Evolutionary conservation across 768 basidiomycete genomes (phyloP), one percentile per base, ranked within the genome.

Genomic region (Crucibulum laeve): DNA sequence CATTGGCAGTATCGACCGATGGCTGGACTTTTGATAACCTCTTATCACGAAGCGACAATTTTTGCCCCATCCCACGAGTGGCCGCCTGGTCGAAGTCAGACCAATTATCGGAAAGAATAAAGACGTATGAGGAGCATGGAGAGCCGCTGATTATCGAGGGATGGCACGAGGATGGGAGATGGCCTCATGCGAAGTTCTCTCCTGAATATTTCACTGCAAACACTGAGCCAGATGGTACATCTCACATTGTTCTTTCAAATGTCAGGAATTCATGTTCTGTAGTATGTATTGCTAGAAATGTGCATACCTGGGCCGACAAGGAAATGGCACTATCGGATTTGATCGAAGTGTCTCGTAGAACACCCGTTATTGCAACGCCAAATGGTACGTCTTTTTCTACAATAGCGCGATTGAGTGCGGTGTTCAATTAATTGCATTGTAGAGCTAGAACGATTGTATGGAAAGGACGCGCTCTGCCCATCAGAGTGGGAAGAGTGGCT

Each of bases 381-480:
- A 63, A 65, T 48, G 78, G 78, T 74, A 53, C 45, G 60, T 38
- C 14, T 19, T 19, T 38, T 37, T 34, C 39, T 24, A 30, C 36
- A 5, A 34, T 17, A 19, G n/a, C 17, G 14, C 14, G 38, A 40
- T 17, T 37, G 19, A 26, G 28, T 30, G n/a, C 8, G 28, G 28
- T 25, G 14, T 22, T 26, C 28, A 37, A 37, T 21, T 10, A 8
- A 8, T 30, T 37, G 21, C 11, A 43, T 33, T 17, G 13, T 50
- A 87, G 84, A 85, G 51, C 53, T 57, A 7, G 75, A 80, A 53
- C 68, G 85, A 22, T 65, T 81, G 6, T 91, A 92, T 53, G 87
- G 85, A 17, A 91, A 91, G 55, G 90, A 92, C 53, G 73, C 75
- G 1, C 68, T 74, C 8, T 91, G 87, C 57, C 90, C 90, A 0